These are phyloP conservation scores for Ceratobasidium sp. DNA, from an alignment of 1,284 basidiomycete species.

Conservation along the genomic window DNA sequence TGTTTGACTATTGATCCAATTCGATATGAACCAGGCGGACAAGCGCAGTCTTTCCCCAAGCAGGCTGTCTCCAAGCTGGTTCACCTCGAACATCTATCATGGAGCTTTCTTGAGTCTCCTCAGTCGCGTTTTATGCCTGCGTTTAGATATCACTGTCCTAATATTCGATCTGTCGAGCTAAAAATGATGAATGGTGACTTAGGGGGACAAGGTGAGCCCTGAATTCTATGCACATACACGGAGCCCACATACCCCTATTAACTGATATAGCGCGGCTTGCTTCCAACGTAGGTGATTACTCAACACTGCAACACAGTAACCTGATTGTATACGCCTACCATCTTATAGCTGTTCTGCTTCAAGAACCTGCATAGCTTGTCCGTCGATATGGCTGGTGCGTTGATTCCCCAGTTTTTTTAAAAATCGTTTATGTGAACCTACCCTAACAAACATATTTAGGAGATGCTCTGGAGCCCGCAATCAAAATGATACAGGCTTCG, in stretches of 20 bases:
- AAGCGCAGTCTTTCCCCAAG: no score
- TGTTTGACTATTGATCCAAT: constrained; percentile 17
- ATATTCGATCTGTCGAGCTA: constrained; percentile 10
- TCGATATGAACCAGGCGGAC: constrained; percentile 1
- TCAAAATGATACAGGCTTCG: constrained; percentile 14
- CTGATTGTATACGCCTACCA: no score
- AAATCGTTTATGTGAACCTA: neutral
- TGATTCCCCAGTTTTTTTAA: neutral
- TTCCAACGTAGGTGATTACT: neutral
- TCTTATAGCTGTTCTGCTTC: constrained; percentile 21
- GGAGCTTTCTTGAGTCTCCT: no score
- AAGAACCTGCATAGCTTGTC: neutral
- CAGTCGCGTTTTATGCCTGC: no score
- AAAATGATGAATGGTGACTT: neutral
- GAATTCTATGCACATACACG: no score
- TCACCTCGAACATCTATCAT: constrained; percentile 10
- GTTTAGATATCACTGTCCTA: no score
- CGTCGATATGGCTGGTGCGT: neutral
- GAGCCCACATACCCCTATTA: no score
- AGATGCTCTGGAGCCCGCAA: neutral
- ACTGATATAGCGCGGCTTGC: neutral
- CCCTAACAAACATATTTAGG: neutral
- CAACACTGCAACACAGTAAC: neutral
- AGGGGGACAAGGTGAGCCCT: neutral
- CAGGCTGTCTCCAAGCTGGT: no score